Evolutionary conservation across 371 early-diverging fungal genomes (phyloP).

Genomic region (Mucor velutinosus): DNA sequence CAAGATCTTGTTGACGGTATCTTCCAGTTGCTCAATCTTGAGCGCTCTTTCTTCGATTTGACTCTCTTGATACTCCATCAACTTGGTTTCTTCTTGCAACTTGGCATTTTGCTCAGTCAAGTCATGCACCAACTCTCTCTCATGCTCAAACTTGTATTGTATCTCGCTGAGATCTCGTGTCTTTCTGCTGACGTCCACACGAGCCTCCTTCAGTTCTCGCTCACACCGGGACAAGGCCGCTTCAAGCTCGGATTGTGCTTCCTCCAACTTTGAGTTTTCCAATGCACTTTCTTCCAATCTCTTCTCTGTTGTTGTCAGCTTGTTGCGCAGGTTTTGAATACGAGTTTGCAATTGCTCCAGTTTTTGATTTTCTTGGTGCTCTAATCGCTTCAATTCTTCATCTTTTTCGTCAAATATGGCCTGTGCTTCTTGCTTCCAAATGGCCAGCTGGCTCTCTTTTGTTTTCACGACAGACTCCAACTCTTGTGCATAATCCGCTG

Average conservation of each 20-base stretch:
- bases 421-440: not conserved
- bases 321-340: not conserved
- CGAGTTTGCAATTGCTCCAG: slow-evolving; percentile 7
- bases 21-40: slow-evolving; percentile 11
- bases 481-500: not conserved
- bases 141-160: not conserved
- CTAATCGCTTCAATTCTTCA: slow-evolving; percentile 1
- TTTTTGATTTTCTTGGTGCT: not conserved
- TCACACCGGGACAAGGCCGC: slow-evolving; percentile 2
- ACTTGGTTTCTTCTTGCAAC: not conserved
- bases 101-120: not conserved
- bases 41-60: slow-evolving; percentile 9
- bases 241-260: slow-evolving; percentile 1
- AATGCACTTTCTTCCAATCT: not conserved
- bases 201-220: slow-evolving; percentile 1
- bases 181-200: not conserved
- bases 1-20: not conserved
- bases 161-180: not conserved
- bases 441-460: slow-evolving; percentile 4
- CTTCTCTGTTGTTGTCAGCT: slow-evolving; percentile 8
- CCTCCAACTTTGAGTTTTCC: slow-evolving; percentile 2
- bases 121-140: slow-evolving; percentile 5
- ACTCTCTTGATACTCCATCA: slow-evolving; percentile 3
- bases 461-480: slow-evolving; percentile 2
- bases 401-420: not conserved